These are phyloP conservation scores for Simplicillium aogashimaense DNA, from an alignment of 2,329 filamentous ascomycete species.

Conservation along the genomic window DNA sequence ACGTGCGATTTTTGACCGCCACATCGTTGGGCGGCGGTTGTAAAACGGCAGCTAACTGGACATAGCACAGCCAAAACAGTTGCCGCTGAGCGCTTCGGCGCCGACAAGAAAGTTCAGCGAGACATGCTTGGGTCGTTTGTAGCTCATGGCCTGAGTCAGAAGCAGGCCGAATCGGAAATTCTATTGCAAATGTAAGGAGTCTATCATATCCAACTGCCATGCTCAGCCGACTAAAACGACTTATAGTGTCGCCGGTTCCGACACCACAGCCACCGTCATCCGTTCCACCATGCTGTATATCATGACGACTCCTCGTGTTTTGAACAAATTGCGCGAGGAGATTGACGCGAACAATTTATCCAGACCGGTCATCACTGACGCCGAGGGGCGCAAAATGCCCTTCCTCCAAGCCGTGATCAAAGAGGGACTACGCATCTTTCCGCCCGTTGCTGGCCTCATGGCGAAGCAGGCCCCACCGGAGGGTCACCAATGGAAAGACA, in stretches of 20 bases:
- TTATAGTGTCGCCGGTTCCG: constrained; percentile 41
- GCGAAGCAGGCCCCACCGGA: constrained; percentile 20
- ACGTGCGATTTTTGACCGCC: too few relatives aligned
- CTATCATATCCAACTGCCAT: background rate
- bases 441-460: constrained; percentile 25
- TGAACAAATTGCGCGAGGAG: constrained; percentile 17
- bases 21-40: too few relatives aligned
- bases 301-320: constrained; percentile 30
- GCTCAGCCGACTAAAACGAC: constrained; percentile 5
- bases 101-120: constrained; percentile 27
- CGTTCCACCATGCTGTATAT: constrained; percentile 36
- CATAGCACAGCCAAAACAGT: constrained; percentile 30
- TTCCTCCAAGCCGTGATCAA: constrained; percentile 40
- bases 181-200: constrained; percentile 23
- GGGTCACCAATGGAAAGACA: constrained; percentile 20
- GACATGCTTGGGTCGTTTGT: constrained; percentile 43
- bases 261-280: constrained; percentile 41
- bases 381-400: constrained; percentile 23
- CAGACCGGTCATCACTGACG: constrained; percentile 17
- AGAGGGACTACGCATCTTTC: constrained; percentile 30
- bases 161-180: constrained; percentile 32
- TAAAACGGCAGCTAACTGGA: too few relatives aligned
- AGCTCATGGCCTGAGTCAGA: constrained; percentile 24
- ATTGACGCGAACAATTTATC: constrained; percentile 11
- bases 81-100: constrained; percentile 33